Evolutionary conservation across 2,329 filamentous ascomycete species (phyloP).

Genomic region (Cryphonectria radicalis): DNA sequence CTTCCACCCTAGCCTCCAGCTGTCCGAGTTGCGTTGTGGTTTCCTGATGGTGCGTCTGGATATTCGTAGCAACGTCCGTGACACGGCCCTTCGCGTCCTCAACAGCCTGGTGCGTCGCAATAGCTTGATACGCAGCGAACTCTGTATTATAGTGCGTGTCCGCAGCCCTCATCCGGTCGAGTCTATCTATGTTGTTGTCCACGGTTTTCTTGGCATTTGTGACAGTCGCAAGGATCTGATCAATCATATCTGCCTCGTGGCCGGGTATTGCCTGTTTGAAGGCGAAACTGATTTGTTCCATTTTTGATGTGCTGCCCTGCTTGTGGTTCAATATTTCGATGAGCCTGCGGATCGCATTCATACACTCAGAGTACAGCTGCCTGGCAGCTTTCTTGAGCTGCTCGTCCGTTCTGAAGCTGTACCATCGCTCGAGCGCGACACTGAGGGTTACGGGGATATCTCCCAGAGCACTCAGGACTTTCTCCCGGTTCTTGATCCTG

Average conservation of each 20-base stretch:
- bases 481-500: constrained; percentile 7
- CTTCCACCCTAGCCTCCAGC: background rate
- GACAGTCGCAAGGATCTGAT: background rate
- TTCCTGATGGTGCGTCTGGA: background rate
- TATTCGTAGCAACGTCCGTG: background rate
- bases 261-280: background rate
- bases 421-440: background rate
- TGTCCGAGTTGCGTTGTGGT: background rate
- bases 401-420: background rate
- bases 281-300: background rate
- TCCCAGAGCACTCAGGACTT: background rate
- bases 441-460: background rate
- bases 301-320: background rate
- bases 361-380: background rate
- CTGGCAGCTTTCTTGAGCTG: background rate
- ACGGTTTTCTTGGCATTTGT: background rate
- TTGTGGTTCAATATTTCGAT: background rate
- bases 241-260: background rate
- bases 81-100: background rate
- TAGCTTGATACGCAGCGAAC: background rate
- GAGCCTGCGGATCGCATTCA: background rate
- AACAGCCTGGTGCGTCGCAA: background rate
- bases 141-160: background rate
- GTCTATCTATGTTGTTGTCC: constrained; percentile 1
- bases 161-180: background rate